phyloP scores from a whole-genome alignment of 106 monocot species.

The Iris macrosiphon region DNA sequence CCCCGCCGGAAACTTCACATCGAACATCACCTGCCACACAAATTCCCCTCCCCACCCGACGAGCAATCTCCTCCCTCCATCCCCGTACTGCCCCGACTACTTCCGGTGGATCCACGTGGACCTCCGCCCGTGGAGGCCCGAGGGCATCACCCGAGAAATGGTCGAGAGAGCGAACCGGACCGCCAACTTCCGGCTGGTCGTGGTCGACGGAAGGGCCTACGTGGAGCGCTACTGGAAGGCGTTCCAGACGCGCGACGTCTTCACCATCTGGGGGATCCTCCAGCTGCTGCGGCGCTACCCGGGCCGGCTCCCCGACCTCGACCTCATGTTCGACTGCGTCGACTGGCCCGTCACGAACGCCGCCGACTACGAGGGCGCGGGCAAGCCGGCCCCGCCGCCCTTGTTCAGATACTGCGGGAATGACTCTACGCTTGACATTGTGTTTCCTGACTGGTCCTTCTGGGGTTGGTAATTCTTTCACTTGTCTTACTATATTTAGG shows the following conservation, averaged over 20 bases:
- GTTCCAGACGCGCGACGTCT: constrained; percentile 37
- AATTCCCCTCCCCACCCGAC: neutral
- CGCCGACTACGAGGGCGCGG: neutral
- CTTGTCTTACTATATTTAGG: too few species aligned
- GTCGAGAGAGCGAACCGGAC: constrained; percentile 12
- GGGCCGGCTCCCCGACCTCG: constrained; percentile 60
- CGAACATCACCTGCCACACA: too few species aligned
- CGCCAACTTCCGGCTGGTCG: constrained; percentile 30
- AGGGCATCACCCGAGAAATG: constrained; percentile 26
- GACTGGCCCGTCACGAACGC: constrained; percentile 32
- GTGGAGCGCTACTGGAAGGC: constrained; percentile 17
- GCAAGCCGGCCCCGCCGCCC: constrained; percentile 17
- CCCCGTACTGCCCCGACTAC: constrained; percentile 25
- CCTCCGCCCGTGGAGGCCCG: constrained; percentile 27
- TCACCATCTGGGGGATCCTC: constrained; percentile 44
- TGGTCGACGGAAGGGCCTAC: constrained; percentile 21
- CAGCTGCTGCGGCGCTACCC: constrained; percentile 44
- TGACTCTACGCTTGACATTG: constrained; percentile 32
- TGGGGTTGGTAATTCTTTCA: constrained; percentile 64
- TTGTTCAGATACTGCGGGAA: constrained; percentile 43
- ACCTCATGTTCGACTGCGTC: constrained; percentile 58
- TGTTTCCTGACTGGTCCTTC: constrained; percentile 77
- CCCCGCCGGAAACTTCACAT: too few species aligned
- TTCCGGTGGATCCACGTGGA: constrained; percentile 47
- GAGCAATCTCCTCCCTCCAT: too few species aligned